phyloP scores from a whole-genome alignment of 805 yeast species.

The Millerozyma acaciae region DNA sequence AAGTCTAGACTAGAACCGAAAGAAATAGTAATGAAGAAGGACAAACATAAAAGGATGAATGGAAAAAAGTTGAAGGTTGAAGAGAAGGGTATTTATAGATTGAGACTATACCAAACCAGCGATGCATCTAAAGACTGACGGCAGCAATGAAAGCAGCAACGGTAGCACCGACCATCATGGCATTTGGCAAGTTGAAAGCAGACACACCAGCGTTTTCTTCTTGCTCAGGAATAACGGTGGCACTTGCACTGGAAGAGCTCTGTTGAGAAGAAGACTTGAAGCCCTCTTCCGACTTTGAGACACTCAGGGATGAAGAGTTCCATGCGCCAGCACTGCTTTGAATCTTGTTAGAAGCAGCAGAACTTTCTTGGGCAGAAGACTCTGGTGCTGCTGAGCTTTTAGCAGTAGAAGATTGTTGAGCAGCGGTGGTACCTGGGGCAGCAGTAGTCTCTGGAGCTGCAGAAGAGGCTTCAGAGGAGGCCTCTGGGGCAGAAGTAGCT shows the following conservation, averaged over 20 bases:
- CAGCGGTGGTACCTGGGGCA: conserved; percentile 3
- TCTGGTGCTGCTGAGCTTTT: conserved; percentile 9
- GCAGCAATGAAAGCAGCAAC: too few species aligned
- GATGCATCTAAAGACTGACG: too few species aligned
- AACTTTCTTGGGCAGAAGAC: conserved; percentile 11
- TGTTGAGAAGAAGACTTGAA: not conserved
- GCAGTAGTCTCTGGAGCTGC: conserved; percentile 2
- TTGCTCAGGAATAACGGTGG: too few species aligned
- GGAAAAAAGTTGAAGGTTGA: too few species aligned
- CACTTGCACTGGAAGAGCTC: too few species aligned
- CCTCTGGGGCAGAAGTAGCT: conserved; percentile 13
- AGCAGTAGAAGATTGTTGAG: not conserved
- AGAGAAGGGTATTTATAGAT: too few species aligned
- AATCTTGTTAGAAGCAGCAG: conserved; percentile 6
- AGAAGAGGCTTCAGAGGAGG: conserved; percentile 3
- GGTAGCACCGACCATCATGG: not conserved
- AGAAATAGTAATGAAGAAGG: too few species aligned
- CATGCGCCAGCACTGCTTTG: not conserved
- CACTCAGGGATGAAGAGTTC: not conserved
- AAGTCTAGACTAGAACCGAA: too few species aligned
- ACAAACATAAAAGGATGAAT: too few species aligned
- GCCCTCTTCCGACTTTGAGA: not conserved
- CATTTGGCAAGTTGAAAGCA: not conserved
- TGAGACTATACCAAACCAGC: too few species aligned
- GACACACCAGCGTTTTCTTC: too few species aligned